Evolutionary conservation across 192 early-diverging fungal species (phyloP).

Genomic region (Backusella tarrabulga): DNA sequence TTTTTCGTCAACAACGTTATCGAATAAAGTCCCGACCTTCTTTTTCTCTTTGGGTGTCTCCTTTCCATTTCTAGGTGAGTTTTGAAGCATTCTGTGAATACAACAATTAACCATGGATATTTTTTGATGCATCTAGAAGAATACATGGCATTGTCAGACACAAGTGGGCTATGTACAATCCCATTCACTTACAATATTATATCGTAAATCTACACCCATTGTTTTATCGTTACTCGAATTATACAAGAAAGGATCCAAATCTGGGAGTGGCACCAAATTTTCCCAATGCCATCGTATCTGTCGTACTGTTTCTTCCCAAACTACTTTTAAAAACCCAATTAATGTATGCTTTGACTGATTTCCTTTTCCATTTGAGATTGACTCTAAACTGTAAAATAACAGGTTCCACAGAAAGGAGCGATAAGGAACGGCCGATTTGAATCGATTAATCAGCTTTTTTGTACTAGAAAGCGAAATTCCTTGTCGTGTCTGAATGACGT

Average conservation of each 20-base stretch:
- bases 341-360: conserved; percentile 21
- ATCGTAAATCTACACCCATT: conserved; percentile 58
- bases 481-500: not conserved
- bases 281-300: conserved; percentile 68
- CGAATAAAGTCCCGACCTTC: not conserved
- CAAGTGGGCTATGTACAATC: not conserved
- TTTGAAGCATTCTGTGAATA: conserved; percentile 42
- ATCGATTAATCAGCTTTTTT: conserved; percentile 38
- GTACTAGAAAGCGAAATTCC: conserved; percentile 29
- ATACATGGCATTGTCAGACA: not conserved
- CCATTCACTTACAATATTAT: conserved; percentile 43
- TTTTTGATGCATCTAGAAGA: conserved; percentile 59
- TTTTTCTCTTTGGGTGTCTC: not conserved
- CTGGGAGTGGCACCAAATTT: conserved; percentile 50
- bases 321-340: conserved; percentile 59
- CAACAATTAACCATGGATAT: conserved; percentile 84
- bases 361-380: conserved; percentile 30
- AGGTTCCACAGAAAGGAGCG: conserved; percentile 57
- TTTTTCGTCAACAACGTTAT: not conserved
- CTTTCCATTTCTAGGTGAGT: not conserved
- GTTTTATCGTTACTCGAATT: conserved; percentile 14
- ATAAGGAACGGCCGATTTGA: conserved; percentile 44
- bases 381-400: conserved; percentile 42
- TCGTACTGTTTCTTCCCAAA: conserved; percentile 65
- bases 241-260: conserved; percentile 35